phyloP scores from a whole-genome alignment of 306 rosid genomes.

The Aeschynomene evenia region DNA sequence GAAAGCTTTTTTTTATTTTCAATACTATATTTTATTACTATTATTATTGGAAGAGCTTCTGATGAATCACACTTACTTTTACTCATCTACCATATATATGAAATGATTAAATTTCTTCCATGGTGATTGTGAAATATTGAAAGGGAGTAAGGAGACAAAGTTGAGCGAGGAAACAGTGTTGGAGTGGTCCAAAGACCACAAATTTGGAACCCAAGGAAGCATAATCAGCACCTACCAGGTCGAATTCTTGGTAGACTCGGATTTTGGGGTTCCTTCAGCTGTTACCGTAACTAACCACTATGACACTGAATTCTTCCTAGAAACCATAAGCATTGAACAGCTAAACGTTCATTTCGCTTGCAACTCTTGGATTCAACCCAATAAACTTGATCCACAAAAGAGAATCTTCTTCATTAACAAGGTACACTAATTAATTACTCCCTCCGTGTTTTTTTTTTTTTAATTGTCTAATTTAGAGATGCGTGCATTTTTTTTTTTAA shows the following conservation, averaged over 20 bases:
- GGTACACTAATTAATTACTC: slow-evolving; percentile 7
- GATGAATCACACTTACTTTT: too few relatives aligned
- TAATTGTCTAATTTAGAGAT: too few relatives aligned
- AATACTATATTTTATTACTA: too few relatives aligned
- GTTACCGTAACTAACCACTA: slow-evolving; percentile 24
- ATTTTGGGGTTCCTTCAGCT: slow-evolving; percentile 53
- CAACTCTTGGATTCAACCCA: slow-evolving; percentile 57
- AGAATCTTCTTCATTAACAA: slow-evolving; percentile 44
- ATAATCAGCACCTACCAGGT: slow-evolving; percentile 15
- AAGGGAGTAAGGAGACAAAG: slow-evolving; percentile 39
- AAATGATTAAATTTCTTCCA: background rate
- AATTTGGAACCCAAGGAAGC: background rate
- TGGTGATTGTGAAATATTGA: background rate
- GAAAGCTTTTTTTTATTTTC: too few relatives aligned
- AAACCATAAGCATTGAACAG: slow-evolving; percentile 31
- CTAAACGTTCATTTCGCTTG: slow-evolving; percentile 28
- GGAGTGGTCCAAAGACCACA: slow-evolving; percentile 19
- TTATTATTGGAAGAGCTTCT: too few relatives aligned
- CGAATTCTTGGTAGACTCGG: slow-evolving; percentile 41
- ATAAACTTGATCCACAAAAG: background rate
- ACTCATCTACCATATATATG: too few relatives aligned
- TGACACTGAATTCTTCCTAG: slow-evolving; percentile 41
- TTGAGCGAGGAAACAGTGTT: slow-evolving; percentile 39
- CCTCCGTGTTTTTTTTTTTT: too few relatives aligned
- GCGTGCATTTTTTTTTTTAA: too few relatives aligned